A percentile compares a stretch with the other conserved stretches of the same genome.
Evolutionary conservation across 257 asterid species (phyloP).

Genomic region (Leonotis leonurus): DNA sequence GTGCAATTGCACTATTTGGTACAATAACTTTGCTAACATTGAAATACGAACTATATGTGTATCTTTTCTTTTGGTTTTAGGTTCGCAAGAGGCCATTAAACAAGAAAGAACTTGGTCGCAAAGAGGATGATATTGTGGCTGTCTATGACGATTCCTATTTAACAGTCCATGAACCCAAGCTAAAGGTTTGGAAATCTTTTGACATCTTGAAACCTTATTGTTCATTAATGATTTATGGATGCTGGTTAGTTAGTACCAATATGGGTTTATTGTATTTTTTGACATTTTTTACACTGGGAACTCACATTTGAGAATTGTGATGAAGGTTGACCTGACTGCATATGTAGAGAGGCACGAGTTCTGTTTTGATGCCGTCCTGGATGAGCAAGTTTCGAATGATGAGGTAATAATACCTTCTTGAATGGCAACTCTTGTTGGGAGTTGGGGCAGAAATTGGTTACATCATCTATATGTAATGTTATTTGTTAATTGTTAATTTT

Average conservation of each 20-base stretch:
- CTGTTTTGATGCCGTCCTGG: constrained; percentile 94
- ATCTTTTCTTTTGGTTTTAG: constrained; percentile 32
- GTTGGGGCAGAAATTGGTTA: not conserved
- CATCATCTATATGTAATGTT: not conserved
- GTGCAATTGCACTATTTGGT: constrained; percentile 10
- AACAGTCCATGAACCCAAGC: constrained; percentile 81
- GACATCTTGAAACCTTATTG: constrained; percentile 12
- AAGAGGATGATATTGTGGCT: constrained; percentile 86
- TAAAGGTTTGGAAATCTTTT: constrained; percentile 53
- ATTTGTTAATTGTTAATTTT: not conserved
- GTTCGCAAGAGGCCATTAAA: constrained; percentile 97
- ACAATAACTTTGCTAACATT: constrained; percentile 1
- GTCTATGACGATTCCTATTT: constrained; percentile 68
- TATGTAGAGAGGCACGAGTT: constrained; percentile 96
- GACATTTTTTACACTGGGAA: constrained; percentile 8
- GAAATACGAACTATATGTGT: constrained; percentile 5
- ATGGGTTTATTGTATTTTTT: not conserved
- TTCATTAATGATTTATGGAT: not conserved
- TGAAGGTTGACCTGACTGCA: constrained; percentile 97
- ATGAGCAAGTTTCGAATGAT: constrained; percentile 87
- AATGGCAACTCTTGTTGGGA: not conserved
- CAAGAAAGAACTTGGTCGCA: constrained; percentile 83
- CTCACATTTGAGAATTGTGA: constrained; percentile 25
- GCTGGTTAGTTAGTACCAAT: not conserved
- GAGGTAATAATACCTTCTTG: constrained; percentile 63